Conservation (phyloP, 139 green algal species). For the Axilococcus clingmanii region DNA sequence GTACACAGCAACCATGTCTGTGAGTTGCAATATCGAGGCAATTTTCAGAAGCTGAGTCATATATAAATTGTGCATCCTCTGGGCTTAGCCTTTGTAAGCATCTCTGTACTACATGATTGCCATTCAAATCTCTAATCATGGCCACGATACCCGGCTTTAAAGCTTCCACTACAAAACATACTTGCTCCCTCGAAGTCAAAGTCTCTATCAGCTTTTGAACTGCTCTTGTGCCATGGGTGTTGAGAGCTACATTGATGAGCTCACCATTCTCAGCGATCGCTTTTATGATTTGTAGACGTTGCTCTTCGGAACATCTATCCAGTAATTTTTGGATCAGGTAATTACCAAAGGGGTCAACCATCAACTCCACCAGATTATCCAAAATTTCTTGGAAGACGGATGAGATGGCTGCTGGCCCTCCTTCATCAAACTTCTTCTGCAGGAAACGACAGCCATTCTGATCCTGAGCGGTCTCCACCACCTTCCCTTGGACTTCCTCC, state of each 20-base stretch:
- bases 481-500: constrained; percentile 48
- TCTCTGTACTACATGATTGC: constrained; percentile 98
- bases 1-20: constrained; percentile 96
- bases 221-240: constrained; percentile 93
- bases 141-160: constrained; percentile 78
- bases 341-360: constrained; percentile 99
- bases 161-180: constrained; percentile 67
- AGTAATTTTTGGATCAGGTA: constrained; percentile 99
- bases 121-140: constrained; percentile 97
- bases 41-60: constrained; percentile 72
- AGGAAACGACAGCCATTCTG: constrained; percentile 97
- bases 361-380: constrained; percentile 80
- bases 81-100: constrained; percentile 80
- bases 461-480: constrained; percentile 85
- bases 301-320: constrained; percentile 84
- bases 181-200: constrained; percentile 60
- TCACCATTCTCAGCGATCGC: constrained; percentile 60
- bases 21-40: constrained; percentile 93
- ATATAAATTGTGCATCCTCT: constrained; percentile 85
- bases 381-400: constrained; percentile 67
- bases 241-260: constrained; percentile 81
- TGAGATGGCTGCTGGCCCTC: constrained; percentile 63
- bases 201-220: constrained; percentile 95
- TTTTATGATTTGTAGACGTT: constrained; percentile 73
- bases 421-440: constrained; percentile 97